Percentiles rank a stretch among this genome's conserved stretches.
Evolutionary conservation across 352 stramenopile genomes (phyloP).

Genomic region (Blastocystis sp.): DNA sequence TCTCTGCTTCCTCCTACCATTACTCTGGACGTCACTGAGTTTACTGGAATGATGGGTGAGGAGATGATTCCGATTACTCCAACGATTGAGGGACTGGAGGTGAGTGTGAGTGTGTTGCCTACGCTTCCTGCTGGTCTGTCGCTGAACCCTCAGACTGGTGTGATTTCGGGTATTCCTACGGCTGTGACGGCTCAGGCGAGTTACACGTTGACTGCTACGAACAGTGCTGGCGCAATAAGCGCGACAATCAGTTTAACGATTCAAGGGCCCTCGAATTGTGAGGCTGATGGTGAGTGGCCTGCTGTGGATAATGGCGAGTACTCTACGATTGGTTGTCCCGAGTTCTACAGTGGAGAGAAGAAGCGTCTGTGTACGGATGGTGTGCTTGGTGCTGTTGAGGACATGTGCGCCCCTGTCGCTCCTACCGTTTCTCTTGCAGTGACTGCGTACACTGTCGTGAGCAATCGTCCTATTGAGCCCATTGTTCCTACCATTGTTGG

Average conservation of each 20-base stretch:
- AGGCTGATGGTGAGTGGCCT: not conserved
- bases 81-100: not conserved
- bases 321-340: not conserved
- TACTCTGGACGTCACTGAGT: not conserved
- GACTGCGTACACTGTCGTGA: slow-evolving; percentile 20
- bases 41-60: not conserved
- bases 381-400: not conserved
- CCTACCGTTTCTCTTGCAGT: slow-evolving; percentile 3
- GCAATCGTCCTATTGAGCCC: slow-evolving; percentile 14
- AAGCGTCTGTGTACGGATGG: not conserved
- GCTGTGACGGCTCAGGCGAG: not conserved
- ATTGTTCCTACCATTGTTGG: slow-evolving; percentile 22
- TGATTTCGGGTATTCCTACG: slow-evolving; percentile 28
- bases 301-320: not conserved
- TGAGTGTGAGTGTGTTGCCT: not conserved
- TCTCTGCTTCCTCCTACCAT: not conserved
- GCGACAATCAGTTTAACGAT: not conserved
- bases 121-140: not conserved
- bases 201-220: not conserved
- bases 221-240: not conserved
- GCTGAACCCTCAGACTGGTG: not conserved
- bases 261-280: not conserved
- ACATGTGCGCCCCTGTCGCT: not conserved
- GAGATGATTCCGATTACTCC: not conserved
- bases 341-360: not conserved